These are phyloP conservation scores for Neoarthrinium moseri DNA, from an alignment of 2,329 filamentous ascomycete species.

Conservation along the genomic window DNA sequence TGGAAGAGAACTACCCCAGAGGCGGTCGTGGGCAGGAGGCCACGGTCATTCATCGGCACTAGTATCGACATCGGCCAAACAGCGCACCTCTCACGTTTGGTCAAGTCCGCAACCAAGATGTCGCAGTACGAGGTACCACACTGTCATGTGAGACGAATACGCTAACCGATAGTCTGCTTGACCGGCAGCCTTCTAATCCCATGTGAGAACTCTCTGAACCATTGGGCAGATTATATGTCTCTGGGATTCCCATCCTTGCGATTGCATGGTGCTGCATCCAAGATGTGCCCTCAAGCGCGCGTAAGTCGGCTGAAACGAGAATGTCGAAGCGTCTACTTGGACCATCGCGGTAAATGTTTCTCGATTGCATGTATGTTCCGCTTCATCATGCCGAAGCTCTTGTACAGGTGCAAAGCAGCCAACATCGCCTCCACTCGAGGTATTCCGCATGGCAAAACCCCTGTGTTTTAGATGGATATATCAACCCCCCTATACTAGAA, in stretches of 20 bases:
- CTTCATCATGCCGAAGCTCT: not conserved
- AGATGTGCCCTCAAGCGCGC: not conserved
- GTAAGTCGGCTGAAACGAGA: not conserved
- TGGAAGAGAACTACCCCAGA: no score
- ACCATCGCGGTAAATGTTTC: not conserved
- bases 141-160: no score
- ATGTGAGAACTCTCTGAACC: not conserved
- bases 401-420: not conserved
- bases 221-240: not conserved
- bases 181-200: not conserved
- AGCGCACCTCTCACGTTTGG: no score
- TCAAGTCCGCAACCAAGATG: no score
- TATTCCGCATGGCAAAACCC: not conserved
- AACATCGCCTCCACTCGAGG: not conserved
- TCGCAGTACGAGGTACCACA: no score
- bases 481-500: not conserved
- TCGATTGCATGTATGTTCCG: not conserved
- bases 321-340: not conserved
- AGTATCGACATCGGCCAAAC: no score
- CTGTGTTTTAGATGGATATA: not conserved
- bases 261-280: not conserved
- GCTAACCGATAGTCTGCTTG: no score
- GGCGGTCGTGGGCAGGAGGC: no score
- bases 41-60: no score
- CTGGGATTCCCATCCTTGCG: constrained; percentile 1